Conservation (phyloP, 345 rosid species). For the Moringa oleifera region DNA sequence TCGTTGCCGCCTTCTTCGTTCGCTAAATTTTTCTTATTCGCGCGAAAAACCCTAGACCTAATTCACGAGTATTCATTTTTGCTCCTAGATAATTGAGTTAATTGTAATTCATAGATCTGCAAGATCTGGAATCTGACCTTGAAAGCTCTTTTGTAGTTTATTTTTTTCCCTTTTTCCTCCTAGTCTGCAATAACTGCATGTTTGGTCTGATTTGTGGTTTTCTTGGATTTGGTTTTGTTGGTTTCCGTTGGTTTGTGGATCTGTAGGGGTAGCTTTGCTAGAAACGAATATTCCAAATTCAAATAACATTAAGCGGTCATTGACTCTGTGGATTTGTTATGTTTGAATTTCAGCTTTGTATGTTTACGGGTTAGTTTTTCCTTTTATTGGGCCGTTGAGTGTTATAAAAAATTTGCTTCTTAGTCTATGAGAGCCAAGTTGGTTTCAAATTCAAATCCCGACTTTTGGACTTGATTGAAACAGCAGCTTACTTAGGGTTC, state of each 20-base stretch:
- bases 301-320: constrained; percentile 20
- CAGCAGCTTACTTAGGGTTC: constrained; percentile 17
- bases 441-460: constrained; percentile 12
- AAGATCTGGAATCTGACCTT: constrained; percentile 21
- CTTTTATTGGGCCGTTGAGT: neutral
- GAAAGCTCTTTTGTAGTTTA: neutral
- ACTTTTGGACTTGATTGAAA: constrained; percentile 6
- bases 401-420: constrained; percentile 1
- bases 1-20: constrained; percentile 59
- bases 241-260: constrained; percentile 14
- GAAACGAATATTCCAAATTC: constrained; percentile 7
- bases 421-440: neutral
- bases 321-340: constrained; percentile 7
- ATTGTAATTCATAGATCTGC: constrained; percentile 34
- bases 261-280: constrained; percentile 9
- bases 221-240: constrained; percentile 12
- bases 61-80: constrained; percentile 11
- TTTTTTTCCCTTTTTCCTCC: too few species aligned
- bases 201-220: constrained; percentile 13
- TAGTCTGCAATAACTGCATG: neutral
- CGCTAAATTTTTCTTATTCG: constrained; percentile 27
- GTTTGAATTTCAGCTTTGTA: neutral
- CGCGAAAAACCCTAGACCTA: constrained; percentile 46
- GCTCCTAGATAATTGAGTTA: neutral
- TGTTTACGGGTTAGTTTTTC: constrained; percentile 1